Evolutionary conservation across 2,329 filamentous ascomycete genomes (phyloP).

Genomic region (Microascus cirrosus): DNA sequence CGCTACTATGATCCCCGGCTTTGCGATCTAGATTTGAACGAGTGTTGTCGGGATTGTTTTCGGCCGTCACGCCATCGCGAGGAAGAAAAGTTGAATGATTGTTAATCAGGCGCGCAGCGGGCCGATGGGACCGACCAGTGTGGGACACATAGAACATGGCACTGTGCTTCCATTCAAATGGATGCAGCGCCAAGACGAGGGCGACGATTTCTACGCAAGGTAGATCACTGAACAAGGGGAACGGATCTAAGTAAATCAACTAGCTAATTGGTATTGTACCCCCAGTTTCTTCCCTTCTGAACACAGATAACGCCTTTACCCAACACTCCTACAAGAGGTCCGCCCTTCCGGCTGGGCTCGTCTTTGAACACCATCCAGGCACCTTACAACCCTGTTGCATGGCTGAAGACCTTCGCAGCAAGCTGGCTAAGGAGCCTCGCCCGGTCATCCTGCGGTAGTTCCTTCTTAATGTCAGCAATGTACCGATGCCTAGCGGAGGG

Average conservation of each 20-base stretch:
- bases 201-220: too few species aligned
- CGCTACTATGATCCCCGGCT: background rate
- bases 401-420: conserved; percentile 76
- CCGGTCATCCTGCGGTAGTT: conserved; percentile 74
- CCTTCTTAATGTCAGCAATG: conserved; percentile 19
- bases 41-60: background rate
- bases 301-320: background rate
- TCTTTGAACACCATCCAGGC: background rate
- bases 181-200: too few species aligned
- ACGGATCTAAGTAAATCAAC: background rate
- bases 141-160: background rate
- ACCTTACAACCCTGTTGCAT: conserved; percentile 49
- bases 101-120: background rate
- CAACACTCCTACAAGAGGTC: background rate
- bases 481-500: background rate
- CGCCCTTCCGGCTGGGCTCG: too few species aligned
- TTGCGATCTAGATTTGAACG: background rate
- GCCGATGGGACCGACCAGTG: background rate
- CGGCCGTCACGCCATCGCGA: background rate
- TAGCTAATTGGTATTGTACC: background rate
- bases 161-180: background rate
- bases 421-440: conserved; percentile 72
- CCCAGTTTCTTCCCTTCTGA: background rate
- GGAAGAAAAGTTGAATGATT: background rate
- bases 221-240: background rate